Conservation (phyloP, 345 rosid genomes). For the Rubroshorea leprosula region DNA sequence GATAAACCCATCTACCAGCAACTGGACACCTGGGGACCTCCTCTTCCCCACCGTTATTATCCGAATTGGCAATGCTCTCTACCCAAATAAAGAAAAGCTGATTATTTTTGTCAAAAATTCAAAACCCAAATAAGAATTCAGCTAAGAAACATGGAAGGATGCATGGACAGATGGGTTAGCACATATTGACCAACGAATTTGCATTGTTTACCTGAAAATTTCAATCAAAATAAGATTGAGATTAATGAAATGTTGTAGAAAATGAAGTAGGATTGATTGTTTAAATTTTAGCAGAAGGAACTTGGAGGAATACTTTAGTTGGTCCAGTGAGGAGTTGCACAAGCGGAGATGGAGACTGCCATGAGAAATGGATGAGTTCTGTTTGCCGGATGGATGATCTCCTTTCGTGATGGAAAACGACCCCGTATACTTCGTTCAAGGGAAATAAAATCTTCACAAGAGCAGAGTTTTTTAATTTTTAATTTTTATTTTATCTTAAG, state of each 20-base stretch:
- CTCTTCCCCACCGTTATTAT: constrained; percentile 71
- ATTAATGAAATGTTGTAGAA: background rate
- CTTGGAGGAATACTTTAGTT: background rate
- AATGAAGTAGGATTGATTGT: background rate
- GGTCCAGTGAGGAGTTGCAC: background rate
- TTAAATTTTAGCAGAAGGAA: background rate
- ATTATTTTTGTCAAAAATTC: background rate
- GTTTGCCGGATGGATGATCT: too few species aligned
- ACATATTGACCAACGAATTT: constrained; percentile 67
- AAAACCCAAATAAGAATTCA: constrained; percentile 15
- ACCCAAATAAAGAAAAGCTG: constrained; percentile 17
- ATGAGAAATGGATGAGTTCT: background rate
- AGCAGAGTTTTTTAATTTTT: too few species aligned
- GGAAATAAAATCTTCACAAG: too few species aligned
- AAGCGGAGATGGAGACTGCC: background rate
- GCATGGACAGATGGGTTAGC: constrained; percentile 36
- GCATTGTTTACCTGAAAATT: constrained; percentile 40
- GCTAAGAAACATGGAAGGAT: background rate
- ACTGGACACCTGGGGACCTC: constrained; percentile 65
- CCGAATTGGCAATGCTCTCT: constrained; percentile 81
- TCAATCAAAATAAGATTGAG: background rate
- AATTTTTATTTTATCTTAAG: too few species aligned
- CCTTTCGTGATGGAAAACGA: too few species aligned
- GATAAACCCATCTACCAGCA: constrained; percentile 61
- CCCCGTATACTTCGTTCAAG: too few species aligned